These are phyloP conservation scores for Chytriomyces confervae DNA, from an alignment of 192 early-diverging fungal genomes.

Conservation along the genomic window DNA sequence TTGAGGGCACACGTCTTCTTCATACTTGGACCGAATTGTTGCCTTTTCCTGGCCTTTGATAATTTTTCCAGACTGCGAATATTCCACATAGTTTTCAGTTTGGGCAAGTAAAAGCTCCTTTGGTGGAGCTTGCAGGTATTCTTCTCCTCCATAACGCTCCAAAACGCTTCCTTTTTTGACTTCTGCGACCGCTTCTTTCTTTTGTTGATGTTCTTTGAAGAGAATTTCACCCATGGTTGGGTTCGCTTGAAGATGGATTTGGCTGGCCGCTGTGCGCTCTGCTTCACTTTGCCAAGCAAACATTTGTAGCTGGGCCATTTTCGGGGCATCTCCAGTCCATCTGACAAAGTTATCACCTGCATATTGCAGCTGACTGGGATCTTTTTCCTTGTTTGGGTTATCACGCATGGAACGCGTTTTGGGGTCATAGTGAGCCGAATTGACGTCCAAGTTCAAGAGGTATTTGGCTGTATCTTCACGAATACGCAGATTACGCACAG, in stretches of 20 bases:
- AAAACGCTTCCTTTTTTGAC: conserved; percentile 77
- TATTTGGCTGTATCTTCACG: conserved; percentile 99
- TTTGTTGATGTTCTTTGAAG: conserved; percentile 83
- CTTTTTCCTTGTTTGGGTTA: conserved; percentile 81
- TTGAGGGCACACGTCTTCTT: conserved; percentile 83
- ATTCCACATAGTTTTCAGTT: conserved; percentile 95
- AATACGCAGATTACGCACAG: conserved; percentile 96
- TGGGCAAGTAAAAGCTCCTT: conserved; percentile 91
- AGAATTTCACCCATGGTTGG: conserved; percentile 94
- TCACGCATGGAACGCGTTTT: conserved; percentile 99
- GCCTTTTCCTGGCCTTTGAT: conserved; percentile 83
- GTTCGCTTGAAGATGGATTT: conserved; percentile 84
- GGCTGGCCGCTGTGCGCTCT: conserved; percentile 69
- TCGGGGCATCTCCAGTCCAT: conserved; percentile 83
- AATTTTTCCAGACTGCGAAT: conserved; percentile 87
- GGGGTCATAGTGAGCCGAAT: conserved; percentile 98
- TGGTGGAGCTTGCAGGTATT: conserved; percentile 88
- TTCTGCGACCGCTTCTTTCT: conserved; percentile 80
- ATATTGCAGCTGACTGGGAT: conserved; percentile 58
- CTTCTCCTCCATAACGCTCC: conserved; percentile 91
- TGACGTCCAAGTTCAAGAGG: conserved; percentile 90
- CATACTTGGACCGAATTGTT: conserved; percentile 82
- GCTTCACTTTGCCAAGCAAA: conserved; percentile 93
- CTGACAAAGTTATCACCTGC: conserved; percentile 94
- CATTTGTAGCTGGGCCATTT: conserved; percentile 81